Conservation (phyloP, 352 stramenopile species). For the Globisporangium emineosum region DNA sequence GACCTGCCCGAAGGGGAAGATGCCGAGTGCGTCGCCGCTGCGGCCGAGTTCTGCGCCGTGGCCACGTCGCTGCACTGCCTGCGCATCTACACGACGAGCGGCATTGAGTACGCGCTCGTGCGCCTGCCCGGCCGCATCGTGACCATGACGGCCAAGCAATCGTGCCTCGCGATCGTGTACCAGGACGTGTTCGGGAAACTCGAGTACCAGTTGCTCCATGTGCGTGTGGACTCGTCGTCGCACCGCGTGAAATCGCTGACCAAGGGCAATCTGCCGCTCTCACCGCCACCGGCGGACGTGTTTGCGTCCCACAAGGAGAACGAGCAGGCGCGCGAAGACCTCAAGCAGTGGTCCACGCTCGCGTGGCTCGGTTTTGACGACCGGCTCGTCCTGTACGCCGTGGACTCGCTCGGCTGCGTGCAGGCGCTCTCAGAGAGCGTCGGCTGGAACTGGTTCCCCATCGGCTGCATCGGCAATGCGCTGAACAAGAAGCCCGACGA, state of each 20-base stretch:
- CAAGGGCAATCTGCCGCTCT: constrained; percentile 54
- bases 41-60: constrained; percentile 69
- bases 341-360: constrained; percentile 52
- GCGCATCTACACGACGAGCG: constrained; percentile 70
- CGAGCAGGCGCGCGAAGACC: constrained; percentile 35
- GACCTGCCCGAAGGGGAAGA: constrained; percentile 67
- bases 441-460: constrained; percentile 69
- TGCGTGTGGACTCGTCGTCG: constrained; percentile 31
- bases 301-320: constrained; percentile 76
- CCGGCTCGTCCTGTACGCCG: constrained; percentile 57
- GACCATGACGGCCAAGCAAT: constrained; percentile 60
- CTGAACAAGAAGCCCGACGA: constrained; percentile 59
- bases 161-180: constrained; percentile 67
- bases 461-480: constrained; percentile 62
- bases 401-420: constrained; percentile 66
- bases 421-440: constrained; percentile 53
- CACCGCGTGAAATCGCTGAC: constrained; percentile 48
- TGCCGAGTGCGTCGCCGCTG: constrained; percentile 60
- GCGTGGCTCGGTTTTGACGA: constrained; percentile 81
- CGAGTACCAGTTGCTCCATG: constrained; percentile 52
- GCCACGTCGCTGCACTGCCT: constrained; percentile 68
- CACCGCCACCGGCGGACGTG: constrained; percentile 52
- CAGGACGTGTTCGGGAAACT: constrained; percentile 44
- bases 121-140: constrained; percentile 65
- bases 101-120: constrained; percentile 57